Conservation (phyloP, 2,329 filamentous ascomycete species). For the Lecanoromycetidae sp. region DNA sequence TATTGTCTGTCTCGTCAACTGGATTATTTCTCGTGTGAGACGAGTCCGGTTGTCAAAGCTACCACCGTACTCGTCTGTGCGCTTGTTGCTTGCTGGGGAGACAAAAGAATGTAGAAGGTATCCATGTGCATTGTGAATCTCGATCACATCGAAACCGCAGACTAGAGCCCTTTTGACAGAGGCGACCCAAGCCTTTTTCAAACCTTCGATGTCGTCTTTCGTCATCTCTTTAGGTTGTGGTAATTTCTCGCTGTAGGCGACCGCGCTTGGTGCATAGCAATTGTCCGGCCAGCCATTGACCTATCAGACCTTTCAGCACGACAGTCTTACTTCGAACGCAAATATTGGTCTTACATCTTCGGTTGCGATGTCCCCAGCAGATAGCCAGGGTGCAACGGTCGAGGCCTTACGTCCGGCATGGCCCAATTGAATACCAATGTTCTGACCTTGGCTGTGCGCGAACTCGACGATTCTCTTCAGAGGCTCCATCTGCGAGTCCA, state of each 20-base stretch:
- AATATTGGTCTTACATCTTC: slow-evolving; percentile 25
- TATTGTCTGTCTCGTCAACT: slow-evolving; percentile 49
- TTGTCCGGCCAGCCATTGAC: slow-evolving; percentile 44
- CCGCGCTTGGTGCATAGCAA: slow-evolving; percentile 45
- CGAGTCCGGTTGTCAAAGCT: slow-evolving; percentile 53
- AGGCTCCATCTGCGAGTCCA: slow-evolving; percentile 66
- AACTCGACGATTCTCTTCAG: slow-evolving; percentile 63
- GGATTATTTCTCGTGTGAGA: slow-evolving; percentile 54
- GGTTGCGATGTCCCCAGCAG: slow-evolving; percentile 41
- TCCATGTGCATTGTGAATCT: slow-evolving; percentile 70
- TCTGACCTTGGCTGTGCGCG: slow-evolving; percentile 63
- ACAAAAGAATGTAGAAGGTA: slow-evolving; percentile 63
- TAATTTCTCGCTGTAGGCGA: slow-evolving; percentile 50
- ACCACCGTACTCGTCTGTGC: slow-evolving; percentile 46
- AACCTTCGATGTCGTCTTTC: slow-evolving; percentile 50
- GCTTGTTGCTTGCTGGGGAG: slow-evolving; percentile 55
- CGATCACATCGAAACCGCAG: slow-evolving; percentile 65
- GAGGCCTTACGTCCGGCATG: slow-evolving; percentile 61
- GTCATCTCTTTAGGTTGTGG: slow-evolving; percentile 56
- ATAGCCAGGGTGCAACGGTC: slow-evolving; percentile 46
- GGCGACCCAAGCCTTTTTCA: slow-evolving; percentile 51
- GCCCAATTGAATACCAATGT: slow-evolving; percentile 66
- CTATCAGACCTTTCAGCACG: too few relatives aligned
- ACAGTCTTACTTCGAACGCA: slow-evolving; percentile 3
- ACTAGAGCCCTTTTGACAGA: slow-evolving; percentile 49